phyloP scores from a whole-genome alignment of 2,329 filamentous ascomycete genomes.

The Cercospora nicotianae region DNA sequence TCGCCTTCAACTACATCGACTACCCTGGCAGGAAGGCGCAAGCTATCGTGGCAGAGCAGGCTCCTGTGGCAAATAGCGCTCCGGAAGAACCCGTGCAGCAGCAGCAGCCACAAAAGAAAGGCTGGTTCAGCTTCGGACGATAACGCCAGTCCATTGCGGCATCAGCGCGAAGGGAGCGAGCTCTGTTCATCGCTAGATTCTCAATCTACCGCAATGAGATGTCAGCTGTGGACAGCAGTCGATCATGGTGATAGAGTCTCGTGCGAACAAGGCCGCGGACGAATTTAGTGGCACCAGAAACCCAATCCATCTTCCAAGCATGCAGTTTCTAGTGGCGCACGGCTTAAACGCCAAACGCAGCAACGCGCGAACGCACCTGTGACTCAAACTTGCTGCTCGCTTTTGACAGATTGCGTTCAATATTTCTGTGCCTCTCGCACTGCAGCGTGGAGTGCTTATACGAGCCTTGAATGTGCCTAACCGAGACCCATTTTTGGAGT shows the following conservation, averaged over 20 bases:
- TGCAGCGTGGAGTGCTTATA: background rate
- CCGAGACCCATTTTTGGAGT: slow-evolving; percentile 1
- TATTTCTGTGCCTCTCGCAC: background rate
- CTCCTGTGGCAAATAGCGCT: slow-evolving; percentile 26
- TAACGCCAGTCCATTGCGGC: slow-evolving; percentile 27
- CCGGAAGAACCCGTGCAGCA: slow-evolving; percentile 33
- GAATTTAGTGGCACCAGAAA: background rate
- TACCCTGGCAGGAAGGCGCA: slow-evolving; percentile 66
- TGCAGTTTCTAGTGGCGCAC: background rate
- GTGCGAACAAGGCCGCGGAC: background rate
- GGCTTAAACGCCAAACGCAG: background rate
- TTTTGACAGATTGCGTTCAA: background rate
- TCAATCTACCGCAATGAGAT: background rate
- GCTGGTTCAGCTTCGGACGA: slow-evolving; percentile 54
- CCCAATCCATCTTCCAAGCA: background rate
- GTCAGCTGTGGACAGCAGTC: background rate
- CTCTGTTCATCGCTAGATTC: background rate
- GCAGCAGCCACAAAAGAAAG: slow-evolving; percentile 48
- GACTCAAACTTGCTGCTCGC: background rate
- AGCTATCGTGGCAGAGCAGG: slow-evolving; percentile 30
- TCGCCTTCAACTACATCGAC: slow-evolving; percentile 96
- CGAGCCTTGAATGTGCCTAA: background rate
- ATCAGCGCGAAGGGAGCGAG: background rate
- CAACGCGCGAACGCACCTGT: background rate
- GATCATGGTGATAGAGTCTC: background rate